Evolutionary conservation across 2,329 filamentous ascomycete species (phyloP).

Genomic region (Cercospora brassicicola): DNA sequence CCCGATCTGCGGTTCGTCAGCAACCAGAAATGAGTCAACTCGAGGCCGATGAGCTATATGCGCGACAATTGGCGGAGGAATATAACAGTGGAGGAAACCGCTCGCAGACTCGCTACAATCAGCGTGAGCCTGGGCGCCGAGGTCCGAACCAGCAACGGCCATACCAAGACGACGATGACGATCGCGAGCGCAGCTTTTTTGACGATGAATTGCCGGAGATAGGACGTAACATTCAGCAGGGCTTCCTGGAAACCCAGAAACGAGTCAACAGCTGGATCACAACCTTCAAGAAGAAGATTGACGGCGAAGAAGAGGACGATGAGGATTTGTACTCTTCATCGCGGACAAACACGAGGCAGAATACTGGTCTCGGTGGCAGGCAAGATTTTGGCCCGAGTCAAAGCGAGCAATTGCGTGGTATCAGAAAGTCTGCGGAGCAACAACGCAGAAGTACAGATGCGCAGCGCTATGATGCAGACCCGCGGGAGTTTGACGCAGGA

Average conservation of each 20-base stretch:
- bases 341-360: constrained; percentile 30
- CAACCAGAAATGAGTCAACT: constrained; percentile 70
- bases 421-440: constrained; percentile 36
- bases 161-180: constrained; percentile 51
- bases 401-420: constrained; percentile 44
- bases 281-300: constrained; percentile 86
- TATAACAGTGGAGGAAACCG: constrained; percentile 56
- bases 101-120: constrained; percentile 35
- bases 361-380: constrained; percentile 36
- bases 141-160: constrained; percentile 50
- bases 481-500: constrained; percentile 83
- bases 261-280: constrained; percentile 93
- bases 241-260: constrained; percentile 88
- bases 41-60: constrained; percentile 87
- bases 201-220: constrained; percentile 95
- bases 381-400: constrained; percentile 42
- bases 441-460: constrained; percentile 74
- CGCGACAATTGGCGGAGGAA: constrained; percentile 87
- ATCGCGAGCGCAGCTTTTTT: constrained; percentile 82
- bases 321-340: constrained; percentile 55
- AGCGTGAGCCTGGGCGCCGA: constrained; percentile 40
- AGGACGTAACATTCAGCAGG: constrained; percentile 87
- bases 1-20: constrained; percentile 75
- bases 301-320: constrained; percentile 77
- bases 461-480: constrained; percentile 91